Percentiles rank a stretch among this genome's conserved stretches.
These are phyloP conservation scores for Xylogone sp. DNA, from an alignment of 2,329 filamentous ascomycete species.

Conservation along the genomic window DNA sequence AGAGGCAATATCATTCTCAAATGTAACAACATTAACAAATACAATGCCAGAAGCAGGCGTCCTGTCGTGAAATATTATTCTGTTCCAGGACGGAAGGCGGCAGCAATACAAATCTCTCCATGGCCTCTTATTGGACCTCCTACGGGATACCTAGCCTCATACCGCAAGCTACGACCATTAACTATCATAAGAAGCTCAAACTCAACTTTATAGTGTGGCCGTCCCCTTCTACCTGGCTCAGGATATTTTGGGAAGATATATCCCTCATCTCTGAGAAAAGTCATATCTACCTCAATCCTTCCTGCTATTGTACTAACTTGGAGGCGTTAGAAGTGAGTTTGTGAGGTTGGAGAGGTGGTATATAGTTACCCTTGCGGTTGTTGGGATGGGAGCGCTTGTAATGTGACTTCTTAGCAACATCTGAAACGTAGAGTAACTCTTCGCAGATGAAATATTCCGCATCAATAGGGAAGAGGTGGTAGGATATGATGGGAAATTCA, in stretches of 20 bases:
- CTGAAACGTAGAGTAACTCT: slow-evolving; percentile 15
- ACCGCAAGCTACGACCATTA: slow-evolving; percentile 13
- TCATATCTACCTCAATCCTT: slow-evolving; percentile 14
- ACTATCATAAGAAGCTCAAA: slow-evolving; percentile 16
- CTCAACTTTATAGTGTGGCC: slow-evolving; percentile 8
- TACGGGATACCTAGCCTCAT: slow-evolving; percentile 12
- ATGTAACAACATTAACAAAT: neutral
- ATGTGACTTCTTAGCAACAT: slow-evolving; percentile 8
- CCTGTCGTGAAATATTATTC: neutral
- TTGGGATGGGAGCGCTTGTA: slow-evolving; percentile 5
- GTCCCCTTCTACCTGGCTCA: neutral
- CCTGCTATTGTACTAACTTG: slow-evolving; percentile 13
- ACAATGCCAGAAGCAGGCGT: neutral
- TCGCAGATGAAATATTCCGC: slow-evolving; percentile 11
- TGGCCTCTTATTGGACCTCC: slow-evolving; percentile 6
- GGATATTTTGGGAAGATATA: slow-evolving; percentile 7
- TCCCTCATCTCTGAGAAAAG: slow-evolving; percentile 11
- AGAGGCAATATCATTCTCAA: no score
- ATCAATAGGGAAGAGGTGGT: slow-evolving; percentile 9
- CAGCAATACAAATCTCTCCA: slow-evolving; percentile 16
- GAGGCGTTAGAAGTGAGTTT: neutral
- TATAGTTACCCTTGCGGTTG: slow-evolving; percentile 8
- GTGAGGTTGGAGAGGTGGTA: neutral
- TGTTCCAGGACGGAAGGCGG: slow-evolving; percentile 14
- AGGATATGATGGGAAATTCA: slow-evolving; percentile 1